Evolutionary conservation across 805 yeast genomes (phyloP), one percentile per base, ranked within the genome.

Genomic region (Myxozyma udenii): DNA sequence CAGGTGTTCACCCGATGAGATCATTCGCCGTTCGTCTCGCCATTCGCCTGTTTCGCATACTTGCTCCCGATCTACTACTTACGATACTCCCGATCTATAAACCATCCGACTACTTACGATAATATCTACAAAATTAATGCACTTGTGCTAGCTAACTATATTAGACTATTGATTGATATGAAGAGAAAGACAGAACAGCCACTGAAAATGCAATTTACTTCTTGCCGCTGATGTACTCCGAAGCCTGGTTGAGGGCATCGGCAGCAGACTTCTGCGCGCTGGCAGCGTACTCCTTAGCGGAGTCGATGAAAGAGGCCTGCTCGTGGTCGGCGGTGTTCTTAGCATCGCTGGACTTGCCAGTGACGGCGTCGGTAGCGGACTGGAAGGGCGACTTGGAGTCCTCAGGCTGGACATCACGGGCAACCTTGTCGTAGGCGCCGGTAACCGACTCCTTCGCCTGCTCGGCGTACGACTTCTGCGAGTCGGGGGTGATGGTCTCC

Each of bases 391-490:
- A 82, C 77, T 87, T 87, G 63, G 81, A 74, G 50, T 70, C 70
- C 45, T 84, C 82, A 61, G 93, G 88, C 66, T 80, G 80, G 46
- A 75, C 68, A 48, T 75, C 69, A 43, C 77, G 74, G 52, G 83
- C 87, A 49, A 76, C 70, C 65, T 77, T 73, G 74, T 88, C 95
- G 63, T 75, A 77, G n/a, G 76, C 67, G 66, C 78, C 84, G 53
- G 93, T 80, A 57, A 78, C 80, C 26, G 67, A 52, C 73, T 88
- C 95, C 76, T 84, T 84, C 61, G 82, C 83, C 72, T 84, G 74
- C 65, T 85, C 84, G 47, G 73, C 68, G 64, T 72, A 70, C 35
- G 82, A 63, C 74, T 88, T 88, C 70, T 84, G 78, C 51, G 78
- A 70, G 58, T 87, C 83, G 60, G 95, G 95, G 61, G 78, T 84